A percentile compares a stretch with the other conserved stretches of the same genome.
Evolutionary conservation across 306 rosid species (phyloP).

Genomic region (Vigna angularis): DNA sequence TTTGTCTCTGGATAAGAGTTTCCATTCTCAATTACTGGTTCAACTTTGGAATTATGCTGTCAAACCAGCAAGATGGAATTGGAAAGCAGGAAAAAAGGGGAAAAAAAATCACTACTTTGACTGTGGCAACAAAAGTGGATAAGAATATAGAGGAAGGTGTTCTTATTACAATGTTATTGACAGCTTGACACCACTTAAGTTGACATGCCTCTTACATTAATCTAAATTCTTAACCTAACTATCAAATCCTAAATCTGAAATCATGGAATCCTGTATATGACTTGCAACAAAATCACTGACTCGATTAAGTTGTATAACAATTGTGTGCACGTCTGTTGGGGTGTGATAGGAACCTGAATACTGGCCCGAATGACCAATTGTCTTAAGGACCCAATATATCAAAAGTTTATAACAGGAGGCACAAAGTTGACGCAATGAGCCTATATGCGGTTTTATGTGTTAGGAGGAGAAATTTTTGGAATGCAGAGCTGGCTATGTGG

Average conservation of each 20-base stretch:
- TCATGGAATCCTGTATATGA: conserved; percentile 27
- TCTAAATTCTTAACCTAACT: conserved; percentile 32
- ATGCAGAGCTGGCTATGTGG: not conserved
- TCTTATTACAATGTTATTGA: conserved; percentile 12
- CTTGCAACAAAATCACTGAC: conserved; percentile 26
- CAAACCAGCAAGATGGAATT: conserved; percentile 43
- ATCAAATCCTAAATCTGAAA: conserved; percentile 32
- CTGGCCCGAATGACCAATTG: not conserved
- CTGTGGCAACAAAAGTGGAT: conserved; percentile 23
- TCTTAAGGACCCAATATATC: not conserved
- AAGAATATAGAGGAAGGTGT: conserved; percentile 27
- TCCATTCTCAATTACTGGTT: conserved; percentile 76
- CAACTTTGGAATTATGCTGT: conserved; percentile 72
- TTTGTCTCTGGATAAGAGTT: conserved; percentile 75
- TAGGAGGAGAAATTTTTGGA: not conserved
- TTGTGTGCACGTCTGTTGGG: conserved; percentile 2
- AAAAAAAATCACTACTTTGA: conserved; percentile 33
- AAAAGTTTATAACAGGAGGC: not conserved
- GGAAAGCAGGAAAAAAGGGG: conserved; percentile 10
- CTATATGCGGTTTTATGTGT: not conserved
- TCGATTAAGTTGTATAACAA: conserved; percentile 24
- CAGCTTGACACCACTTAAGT: conserved; percentile 19
- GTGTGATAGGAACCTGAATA: conserved; percentile 11
- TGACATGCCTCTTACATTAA: conserved; percentile 21
- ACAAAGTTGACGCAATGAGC: not conserved